phyloP scores from a whole-genome alignment of 169 alveolate species.

The Plasmodium chabaudi region DNA sequence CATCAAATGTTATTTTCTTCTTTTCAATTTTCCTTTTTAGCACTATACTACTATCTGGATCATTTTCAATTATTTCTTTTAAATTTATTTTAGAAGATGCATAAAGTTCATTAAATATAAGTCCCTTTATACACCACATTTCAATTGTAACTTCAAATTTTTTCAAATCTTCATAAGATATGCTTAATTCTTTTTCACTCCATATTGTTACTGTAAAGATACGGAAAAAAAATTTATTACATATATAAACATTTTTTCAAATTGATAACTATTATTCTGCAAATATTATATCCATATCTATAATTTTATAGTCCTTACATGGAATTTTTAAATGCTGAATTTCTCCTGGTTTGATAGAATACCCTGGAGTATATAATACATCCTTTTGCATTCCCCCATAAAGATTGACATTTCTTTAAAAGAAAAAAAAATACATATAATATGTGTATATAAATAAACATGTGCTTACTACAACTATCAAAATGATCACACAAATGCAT shows the following conservation, averaged over 20 bases:
- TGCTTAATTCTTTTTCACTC: constrained; percentile 79
- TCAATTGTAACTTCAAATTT: constrained; percentile 85
- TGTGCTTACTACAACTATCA: background rate
- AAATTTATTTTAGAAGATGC: constrained; percentile 84
- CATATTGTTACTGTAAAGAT: constrained; percentile 81
- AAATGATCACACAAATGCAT: background rate
- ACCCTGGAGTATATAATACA: constrained; percentile 83
- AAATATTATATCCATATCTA: background rate
- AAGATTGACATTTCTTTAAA: constrained; percentile 49
- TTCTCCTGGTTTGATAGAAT: constrained; percentile 84
- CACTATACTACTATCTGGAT: constrained; percentile 83
- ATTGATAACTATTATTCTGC: background rate
- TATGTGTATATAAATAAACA: background rate
- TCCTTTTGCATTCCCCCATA: constrained; percentile 67
- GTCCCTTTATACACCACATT: constrained; percentile 86
- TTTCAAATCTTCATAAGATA: constrained; percentile 87
- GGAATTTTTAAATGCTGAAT: constrained; percentile 76
- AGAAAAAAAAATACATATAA: background rate
- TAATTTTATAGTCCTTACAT: constrained; percentile 34
- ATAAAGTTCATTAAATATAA: constrained; percentile 84
- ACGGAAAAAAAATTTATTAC: background rate
- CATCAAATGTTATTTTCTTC: constrained; percentile 48
- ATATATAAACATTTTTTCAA: background rate
- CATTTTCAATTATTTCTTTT: constrained; percentile 84
- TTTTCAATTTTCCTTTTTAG: constrained; percentile 80